A percentile compares a stretch with the other conserved stretches of the same genome.
Conservation (phyloP, 2,329 filamentous ascomycete genomes). For the Pyricularia pennisetigena region DNA sequence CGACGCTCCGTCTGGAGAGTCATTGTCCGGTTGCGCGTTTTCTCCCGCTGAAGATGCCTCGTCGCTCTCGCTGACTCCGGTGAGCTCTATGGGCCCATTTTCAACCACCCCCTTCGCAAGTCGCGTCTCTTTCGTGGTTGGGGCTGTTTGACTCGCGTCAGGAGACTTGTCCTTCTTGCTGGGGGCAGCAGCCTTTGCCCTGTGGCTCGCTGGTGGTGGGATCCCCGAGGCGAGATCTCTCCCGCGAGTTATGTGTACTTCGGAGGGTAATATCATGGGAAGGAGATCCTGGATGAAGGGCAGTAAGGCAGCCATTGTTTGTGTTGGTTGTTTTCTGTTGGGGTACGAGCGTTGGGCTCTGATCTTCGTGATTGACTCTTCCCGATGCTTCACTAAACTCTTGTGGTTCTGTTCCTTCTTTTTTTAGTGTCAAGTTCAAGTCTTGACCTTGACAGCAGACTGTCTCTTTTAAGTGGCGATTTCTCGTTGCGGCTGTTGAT, state of each 20-base stretch:
- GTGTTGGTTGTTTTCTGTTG: background rate
- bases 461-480: background rate
- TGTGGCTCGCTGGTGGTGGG: background rate
- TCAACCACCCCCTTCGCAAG: background rate
- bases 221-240: slow-evolving; percentile 27
- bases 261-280: slow-evolving; percentile 47
- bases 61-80: background rate
- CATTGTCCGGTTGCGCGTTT: background rate
- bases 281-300: slow-evolving; percentile 47
- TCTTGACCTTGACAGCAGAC: background rate
- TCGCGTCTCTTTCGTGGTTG: background rate
- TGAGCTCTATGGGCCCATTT: background rate
- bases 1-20: background rate
- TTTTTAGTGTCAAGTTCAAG: background rate
- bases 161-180: background rate
- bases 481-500: background rate
- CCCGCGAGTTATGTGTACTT: slow-evolving; percentile 46
- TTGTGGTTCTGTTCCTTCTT: background rate
- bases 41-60: background rate
- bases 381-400: background rate
- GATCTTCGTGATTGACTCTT: background rate
- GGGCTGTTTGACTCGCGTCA: background rate
- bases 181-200: background rate
- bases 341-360: background rate
- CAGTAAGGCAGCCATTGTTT: slow-evolving; percentile 41